Conservation (phyloP, 352 stramenopile species). For the Globisporangium paroecandrum region DNA sequence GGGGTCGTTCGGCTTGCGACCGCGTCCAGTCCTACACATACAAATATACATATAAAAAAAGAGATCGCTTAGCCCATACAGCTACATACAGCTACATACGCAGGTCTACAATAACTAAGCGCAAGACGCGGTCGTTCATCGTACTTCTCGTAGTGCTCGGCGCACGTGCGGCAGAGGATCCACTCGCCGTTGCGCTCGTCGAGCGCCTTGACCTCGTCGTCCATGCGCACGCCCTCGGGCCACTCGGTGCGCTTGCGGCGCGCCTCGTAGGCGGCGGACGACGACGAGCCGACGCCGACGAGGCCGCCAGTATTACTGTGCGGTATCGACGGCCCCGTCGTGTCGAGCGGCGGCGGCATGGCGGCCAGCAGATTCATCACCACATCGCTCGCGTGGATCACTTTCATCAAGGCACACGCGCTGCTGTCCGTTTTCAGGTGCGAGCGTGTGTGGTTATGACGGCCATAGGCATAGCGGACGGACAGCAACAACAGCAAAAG, state of each 20-base stretch:
- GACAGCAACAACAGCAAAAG: not conserved
- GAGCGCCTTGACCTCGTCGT: constrained; percentile 48
- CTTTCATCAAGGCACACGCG: constrained; percentile 23
- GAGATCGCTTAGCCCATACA: not conserved
- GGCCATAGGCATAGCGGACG: not conserved
- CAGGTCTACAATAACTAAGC: not conserved
- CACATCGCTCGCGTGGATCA: constrained; percentile 18
- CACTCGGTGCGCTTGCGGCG: constrained; percentile 47
- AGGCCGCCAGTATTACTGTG: not conserved
- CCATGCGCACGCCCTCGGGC: constrained; percentile 45
- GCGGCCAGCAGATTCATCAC: constrained; percentile 20
- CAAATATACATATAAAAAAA: constrained; percentile 9
- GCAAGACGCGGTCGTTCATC: not conserved
- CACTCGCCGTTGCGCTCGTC: constrained; percentile 61
- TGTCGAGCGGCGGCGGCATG: constrained; percentile 15
- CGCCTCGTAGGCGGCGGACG: constrained; percentile 33
- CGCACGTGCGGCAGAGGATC: constrained; percentile 62
- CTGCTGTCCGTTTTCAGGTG: constrained; percentile 16
- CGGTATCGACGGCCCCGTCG: not conserved
- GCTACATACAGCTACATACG: not conserved
- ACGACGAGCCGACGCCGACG: not conserved
- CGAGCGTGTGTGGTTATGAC: constrained; percentile 18
- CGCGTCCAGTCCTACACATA: constrained; percentile 37
- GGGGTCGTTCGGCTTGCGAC: constrained; percentile 58
- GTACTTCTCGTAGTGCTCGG: constrained; percentile 51